A percentile compares a stretch with the other conserved stretches of the same genome.
These are phyloP conservation scores for Cordyceps cicadae DNA, from an alignment of 2,329 filamentous ascomycete genomes.

Conservation along the genomic window DNA sequence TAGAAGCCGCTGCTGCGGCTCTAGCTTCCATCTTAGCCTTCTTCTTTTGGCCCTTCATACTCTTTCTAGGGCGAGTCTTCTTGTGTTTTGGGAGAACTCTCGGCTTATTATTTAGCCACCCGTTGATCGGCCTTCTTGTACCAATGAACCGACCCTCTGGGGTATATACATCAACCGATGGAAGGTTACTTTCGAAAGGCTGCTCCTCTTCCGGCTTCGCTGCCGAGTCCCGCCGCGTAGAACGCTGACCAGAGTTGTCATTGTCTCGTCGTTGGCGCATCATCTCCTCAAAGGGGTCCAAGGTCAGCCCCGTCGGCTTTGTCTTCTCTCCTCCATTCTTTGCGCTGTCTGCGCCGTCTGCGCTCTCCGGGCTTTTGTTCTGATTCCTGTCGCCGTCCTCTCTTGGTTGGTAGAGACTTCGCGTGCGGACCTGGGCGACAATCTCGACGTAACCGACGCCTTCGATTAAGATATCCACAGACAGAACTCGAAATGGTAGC, in stretches of 20 bases:
- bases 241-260: background rate
- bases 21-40: conserved; percentile 24
- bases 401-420: conserved; percentile 30
- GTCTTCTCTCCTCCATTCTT: conserved; percentile 6
- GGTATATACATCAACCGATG: conserved; percentile 66
- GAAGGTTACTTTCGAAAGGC: conserved; percentile 11
- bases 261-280: conserved; percentile 19
- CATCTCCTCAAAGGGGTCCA: conserved; percentile 21
- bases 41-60: conserved; percentile 57
- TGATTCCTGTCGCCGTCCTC: conserved; percentile 8
- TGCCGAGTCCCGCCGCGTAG: background rate
- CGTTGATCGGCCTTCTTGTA: conserved; percentile 59
- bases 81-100: conserved; percentile 38
- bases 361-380: background rate
- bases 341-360: background rate
- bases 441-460: conserved; percentile 92
- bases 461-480: conserved; percentile 80
- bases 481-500: conserved; percentile 72
- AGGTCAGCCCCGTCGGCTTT: background rate
- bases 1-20: conserved; percentile 13
- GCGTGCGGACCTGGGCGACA: conserved; percentile 66
- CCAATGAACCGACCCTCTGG: conserved; percentile 77
- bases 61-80: conserved; percentile 53
- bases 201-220: conserved; percentile 10
- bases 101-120: conserved; percentile 56